Evolutionary conservation across 1,284 basidiomycete genomes (phyloP).

Genomic region (Lentinula novae-zelandiae): DNA sequence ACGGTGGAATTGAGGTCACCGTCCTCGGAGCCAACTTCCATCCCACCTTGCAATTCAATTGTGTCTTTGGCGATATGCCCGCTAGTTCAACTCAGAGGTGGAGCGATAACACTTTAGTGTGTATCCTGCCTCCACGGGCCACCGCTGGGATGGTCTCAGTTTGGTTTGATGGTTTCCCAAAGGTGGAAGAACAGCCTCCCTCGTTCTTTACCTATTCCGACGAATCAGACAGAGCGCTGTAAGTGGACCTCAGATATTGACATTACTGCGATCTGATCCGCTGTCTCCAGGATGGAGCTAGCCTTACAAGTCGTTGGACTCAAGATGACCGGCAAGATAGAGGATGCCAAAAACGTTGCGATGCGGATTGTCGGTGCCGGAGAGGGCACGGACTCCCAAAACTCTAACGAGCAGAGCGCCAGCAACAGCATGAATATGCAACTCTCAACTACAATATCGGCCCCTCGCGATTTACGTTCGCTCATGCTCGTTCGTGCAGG

Average conservation of each 20-base stretch:
- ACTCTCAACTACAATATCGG: constrained; percentile 34
- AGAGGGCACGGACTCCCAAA: background rate
- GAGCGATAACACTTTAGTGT: constrained; percentile 93
- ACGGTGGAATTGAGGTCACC: constrained; percentile 94
- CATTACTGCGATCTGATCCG: constrained; percentile 12
- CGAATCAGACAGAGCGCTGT: constrained; percentile 85
- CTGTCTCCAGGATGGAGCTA: constrained; percentile 77
- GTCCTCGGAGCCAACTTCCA: constrained; percentile 90
- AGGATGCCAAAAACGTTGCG: constrained; percentile 89
- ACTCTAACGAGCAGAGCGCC: constrained; percentile 26
- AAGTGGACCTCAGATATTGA: constrained; percentile 29
- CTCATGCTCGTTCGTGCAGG: constrained; percentile 49
- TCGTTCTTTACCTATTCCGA: constrained; percentile 88
- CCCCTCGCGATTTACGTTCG: constrained; percentile 47
- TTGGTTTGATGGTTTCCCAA: constrained; percentile 72
- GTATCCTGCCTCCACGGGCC: constrained; percentile 83
- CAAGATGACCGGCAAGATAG: constrained; percentile 95
- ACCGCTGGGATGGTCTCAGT: constrained; percentile 89
- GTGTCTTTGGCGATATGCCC: constrained; percentile 83
- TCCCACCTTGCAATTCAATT: constrained; percentile 62
- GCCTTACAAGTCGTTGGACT: constrained; percentile 92
- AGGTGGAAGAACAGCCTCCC: constrained; percentile 53
- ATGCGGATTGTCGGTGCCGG: constrained; percentile 65
- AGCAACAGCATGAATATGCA: constrained; percentile 48
- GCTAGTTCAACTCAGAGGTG: constrained; percentile 87